Base-by-base conservation (phyloP, 192 early-diverging fungal genomes). In the Backusella westeae region DNA sequence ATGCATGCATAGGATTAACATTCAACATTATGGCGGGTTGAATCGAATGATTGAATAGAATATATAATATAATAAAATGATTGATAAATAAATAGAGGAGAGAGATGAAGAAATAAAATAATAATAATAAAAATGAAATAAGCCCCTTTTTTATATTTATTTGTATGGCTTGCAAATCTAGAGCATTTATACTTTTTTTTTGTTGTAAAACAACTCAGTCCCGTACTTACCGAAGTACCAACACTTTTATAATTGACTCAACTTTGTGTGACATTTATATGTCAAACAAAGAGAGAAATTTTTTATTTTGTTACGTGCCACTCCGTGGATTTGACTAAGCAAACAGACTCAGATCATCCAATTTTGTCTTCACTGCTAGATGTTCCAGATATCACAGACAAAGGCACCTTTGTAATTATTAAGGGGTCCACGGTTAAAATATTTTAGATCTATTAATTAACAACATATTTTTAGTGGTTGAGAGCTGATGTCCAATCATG, bases 1-100 rank as follows among this genome's bases (percentile, higher is more conserved):
- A 29, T 6, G 77, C 56, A 52, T 74, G 77, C 36, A 74, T 70
- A 70, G 78, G 71, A 38, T 77, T 53, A 46, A 77, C 76, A 44
- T 71, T 71, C 29, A 71, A 49, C 26, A 71, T 63, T 7, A 63
- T 63, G 56, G 56, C 12, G 56, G 56, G 23, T 63, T 63, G 56
- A 63, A 63, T 63, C 29, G 56, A 63, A 63, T 63, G 56, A 63
- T 63, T 4, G 56, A 63, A 29, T 29, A 29, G 4, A 63, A 63
- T 29, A 26, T 0, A 63, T 63, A 2, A 29, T 29, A 26, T 10
- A 29, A 14, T 63, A 63, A 56, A 63, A 63, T 63, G 56, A 26
- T 29, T 26, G 56, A 29, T 63, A 63, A n/a, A 53, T 21, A 53
- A 63, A 63, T 23, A 14, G 23, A 26, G 23, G 21, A 29, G 26